phyloP scores from a whole-genome alignment of 495 filamentous ascomycete species.

The Penicillium bialowiezense region DNA sequence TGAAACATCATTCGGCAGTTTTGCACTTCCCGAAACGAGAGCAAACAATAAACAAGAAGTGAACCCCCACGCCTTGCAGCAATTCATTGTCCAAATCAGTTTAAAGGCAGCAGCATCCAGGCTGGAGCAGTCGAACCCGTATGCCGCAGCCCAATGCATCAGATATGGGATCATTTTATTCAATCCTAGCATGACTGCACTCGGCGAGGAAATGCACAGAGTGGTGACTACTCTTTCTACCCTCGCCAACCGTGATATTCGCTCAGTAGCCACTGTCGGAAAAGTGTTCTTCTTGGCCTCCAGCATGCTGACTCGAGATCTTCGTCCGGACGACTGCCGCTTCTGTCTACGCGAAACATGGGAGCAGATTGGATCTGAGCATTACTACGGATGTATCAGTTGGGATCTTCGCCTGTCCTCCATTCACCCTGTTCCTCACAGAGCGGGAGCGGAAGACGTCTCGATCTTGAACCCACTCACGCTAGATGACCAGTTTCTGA shows the following conservation, averaged over 20 bases:
- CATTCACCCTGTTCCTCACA: too few relatives aligned
- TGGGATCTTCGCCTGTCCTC: conserved; percentile 28
- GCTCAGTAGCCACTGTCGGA: conserved; percentile 11
- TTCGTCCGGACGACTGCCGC: conserved; percentile 11
- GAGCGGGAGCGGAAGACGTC: neutral
- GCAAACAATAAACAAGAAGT: neutral
- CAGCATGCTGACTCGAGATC: conserved; percentile 17
- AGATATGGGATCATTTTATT: conserved; percentile 24
- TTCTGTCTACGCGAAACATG: conserved; percentile 33
- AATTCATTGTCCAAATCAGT: conserved; percentile 21
- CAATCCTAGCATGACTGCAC: conserved; percentile 7
- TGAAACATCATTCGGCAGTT: conserved; percentile 7
- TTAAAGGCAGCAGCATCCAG: neutral
- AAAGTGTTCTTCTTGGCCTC: conserved; percentile 37
- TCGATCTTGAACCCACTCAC: neutral
- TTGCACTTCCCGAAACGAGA: neutral
- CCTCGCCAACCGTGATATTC: neutral
- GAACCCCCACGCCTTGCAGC: neutral
- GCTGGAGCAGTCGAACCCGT: conserved; percentile 24
- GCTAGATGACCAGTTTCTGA: neutral
- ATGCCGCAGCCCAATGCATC: conserved; percentile 10
- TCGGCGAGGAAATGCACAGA: conserved; percentile 26
- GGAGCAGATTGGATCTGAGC: conserved; percentile 24
- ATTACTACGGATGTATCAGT: conserved; percentile 35
- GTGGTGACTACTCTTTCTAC: conserved; percentile 17